Base-by-base conservation (phyloP, 2,329 filamentous ascomycete genomes). In the Coccinonectria pachysandricola region DNA sequence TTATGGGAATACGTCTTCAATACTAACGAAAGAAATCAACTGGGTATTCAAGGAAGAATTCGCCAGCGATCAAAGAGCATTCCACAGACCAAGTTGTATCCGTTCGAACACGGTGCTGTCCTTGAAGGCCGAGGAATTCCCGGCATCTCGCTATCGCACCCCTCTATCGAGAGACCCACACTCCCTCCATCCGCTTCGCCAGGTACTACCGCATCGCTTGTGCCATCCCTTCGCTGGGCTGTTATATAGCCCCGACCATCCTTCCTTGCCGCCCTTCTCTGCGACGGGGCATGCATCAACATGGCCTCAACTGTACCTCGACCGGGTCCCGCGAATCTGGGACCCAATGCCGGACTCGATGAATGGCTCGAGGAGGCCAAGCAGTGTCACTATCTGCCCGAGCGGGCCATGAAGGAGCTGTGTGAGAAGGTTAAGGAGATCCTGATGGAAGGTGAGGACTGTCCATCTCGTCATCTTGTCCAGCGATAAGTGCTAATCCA, bases 361-460 rank as follows among this genome's bases (percentile, higher is more conserved):
- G 87, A 96, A 62, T 98, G 91, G 91, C 71, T 98, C 16, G 83
- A 91, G 52, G 83, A 92, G 57, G 91, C 91, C 22, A 95, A 94
- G 60, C 82, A 91, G 58, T 96, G 91, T 63, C 91, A 93, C 56
- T 95, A 96, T 56, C 71, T 98, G 27, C 91, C 91, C 25, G 91
- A 98, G 60, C 64, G 79, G 36, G 85, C 92, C 49, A 98, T 98
- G 91, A 98, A 98, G 68, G 83, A 93, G 57, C 71, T 98, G 24
- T 98, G 91, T 56, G 91, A 98, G 64, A 93, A 93, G 53, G 91
- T 96, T 35, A 98, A 98, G 65, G 91, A 96, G 60, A 92, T 85
- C 41, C 70, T 98, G 48, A 98, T 98, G 91, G 91, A 98, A 68
- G 85, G 85, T 91, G 54, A 40, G 49, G 33, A 22, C 27, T 22